Base-by-base conservation (phyloP, 768 basidiomycete species). In the Strobilomyces confusus region DNA sequence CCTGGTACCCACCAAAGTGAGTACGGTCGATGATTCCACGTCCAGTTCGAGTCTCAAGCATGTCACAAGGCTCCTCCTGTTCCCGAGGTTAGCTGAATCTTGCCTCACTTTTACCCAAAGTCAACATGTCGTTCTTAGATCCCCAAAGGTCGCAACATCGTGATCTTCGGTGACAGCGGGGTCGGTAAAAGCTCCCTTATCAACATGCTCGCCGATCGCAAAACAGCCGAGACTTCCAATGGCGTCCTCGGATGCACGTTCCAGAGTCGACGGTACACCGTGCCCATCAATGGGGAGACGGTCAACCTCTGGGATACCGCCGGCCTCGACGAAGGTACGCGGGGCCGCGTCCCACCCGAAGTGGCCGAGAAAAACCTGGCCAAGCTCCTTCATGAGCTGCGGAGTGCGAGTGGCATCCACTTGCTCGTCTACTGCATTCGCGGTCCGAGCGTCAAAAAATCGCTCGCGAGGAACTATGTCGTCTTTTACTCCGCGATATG, bases 141-240 rank as follows among this genome's bases (percentile, higher is more conserved):
- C 17, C 25, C 26, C 4, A 54, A 52, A 32, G 20, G 17, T 25
- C 63, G 55, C 25, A 77, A 77, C 47, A 46, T 77, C n/a, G 63
- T 77, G 15, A 42, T 77, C 20, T 78, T 77, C 38, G 76, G 77
- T 1, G 74, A 77, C 41, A 69, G 69, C 4, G 76, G 76, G 15
- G 56, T 70, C 3, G 71, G 72, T 13, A 78, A 78, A 58, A 78
- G 77, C 52, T 74, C 73, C 3, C 55, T 78, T 2, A 60, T 78
- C 44, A 78, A 77, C 60, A 68, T 78, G 71, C 56, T 78, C 19
- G 60, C 60, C 26, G 70, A 68, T 25, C 15, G 43, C 5, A 54
- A 67, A 12, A 54, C 50, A 1, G 76, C 75, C 1, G 29, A 51
- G 6, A 67, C 67, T 4, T 74, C 73, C 7, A 64, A 58, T 37